Evolutionary conservation across 1,284 basidiomycete genomes (phyloP).

Genomic region (Marasmius oreades): DNA sequence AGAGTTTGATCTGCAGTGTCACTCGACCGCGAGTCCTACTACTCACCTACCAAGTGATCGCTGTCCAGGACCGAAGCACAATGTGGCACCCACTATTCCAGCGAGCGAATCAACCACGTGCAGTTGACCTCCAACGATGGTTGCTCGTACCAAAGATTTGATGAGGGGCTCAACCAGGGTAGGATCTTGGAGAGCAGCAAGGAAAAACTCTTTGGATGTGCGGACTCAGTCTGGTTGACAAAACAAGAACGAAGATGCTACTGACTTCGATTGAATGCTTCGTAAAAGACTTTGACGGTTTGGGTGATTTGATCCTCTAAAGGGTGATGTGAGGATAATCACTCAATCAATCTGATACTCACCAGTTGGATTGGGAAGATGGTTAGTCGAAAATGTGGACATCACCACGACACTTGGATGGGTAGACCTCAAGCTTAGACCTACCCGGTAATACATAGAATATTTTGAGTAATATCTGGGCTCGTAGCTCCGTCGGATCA

Average conservation of each 20-base stretch:
- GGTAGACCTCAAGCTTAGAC: too few relatives aligned
- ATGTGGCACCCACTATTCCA: slow-evolving; percentile 2
- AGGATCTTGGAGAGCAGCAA: slow-evolving; percentile 2
- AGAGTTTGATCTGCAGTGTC: neutral
- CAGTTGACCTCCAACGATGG: slow-evolving; percentile 5
- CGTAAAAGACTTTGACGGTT: slow-evolving; percentile 4
- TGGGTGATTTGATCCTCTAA: slow-evolving; percentile 2
- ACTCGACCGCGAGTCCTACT: neutral
- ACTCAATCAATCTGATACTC: neutral
- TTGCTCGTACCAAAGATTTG: slow-evolving; percentile 4
- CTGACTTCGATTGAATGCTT: slow-evolving; percentile 4
- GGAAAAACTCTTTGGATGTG: neutral
- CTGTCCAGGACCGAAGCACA: slow-evolving; percentile 8
- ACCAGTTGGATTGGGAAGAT: neutral
- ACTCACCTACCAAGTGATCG: slow-evolving; percentile 3
- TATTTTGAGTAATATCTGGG: too few relatives aligned
- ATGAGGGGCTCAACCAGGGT: slow-evolving; percentile 8
- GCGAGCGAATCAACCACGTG: neutral
- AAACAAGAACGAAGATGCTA: neutral
- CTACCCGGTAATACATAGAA: too few relatives aligned
- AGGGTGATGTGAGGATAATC: neutral
- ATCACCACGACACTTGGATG: too few relatives aligned
- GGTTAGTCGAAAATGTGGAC: neutral
- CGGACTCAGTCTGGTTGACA: neutral
- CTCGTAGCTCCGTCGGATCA: too few relatives aligned